Base-by-base conservation (phyloP, 331 rosid species). In the Malus hybrid region DNA sequence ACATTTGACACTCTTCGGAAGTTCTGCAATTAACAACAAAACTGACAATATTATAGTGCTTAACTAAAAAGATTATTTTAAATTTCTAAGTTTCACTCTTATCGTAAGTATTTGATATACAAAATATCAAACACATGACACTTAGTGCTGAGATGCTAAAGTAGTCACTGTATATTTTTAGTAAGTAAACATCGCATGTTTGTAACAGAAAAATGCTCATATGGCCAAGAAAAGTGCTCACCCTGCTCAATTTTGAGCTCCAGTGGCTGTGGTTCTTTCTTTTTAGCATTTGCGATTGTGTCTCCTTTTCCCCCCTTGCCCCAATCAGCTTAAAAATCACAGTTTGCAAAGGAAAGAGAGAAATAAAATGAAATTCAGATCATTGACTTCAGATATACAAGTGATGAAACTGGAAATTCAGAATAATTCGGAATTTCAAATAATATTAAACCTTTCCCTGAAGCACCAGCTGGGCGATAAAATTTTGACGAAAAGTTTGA, bases 1-100 rank as follows among this genome's bases (percentile, higher is more conserved):
- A 82, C 96, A 88, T 80, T 87, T 86, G 76, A 73, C 77, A 86
- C 82, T 85, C 80, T 85, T 84, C n/a, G 95, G 97, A 71, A 90
- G 90, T 72, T 84, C 98, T 91, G 86, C 84, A 87, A n/a, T 24
- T 8, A 64, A 55, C 79, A 78, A 57, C 34, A 54, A 57, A 73
- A 16, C 15, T 13, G 20, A 20, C 19, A 65, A 76, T 28, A 59
- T 12, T n/a, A 70, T 0, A 14, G 28, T 16, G 46, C 24, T 56
- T 54, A 33, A 65, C 33, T 15, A 42, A 24, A 2, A 28, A 55
- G 29, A 48, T 6, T 4, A 69, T 28, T 67, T 42, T 18, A 1
- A 7, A 4, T 68, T 68, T 67, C 56, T 19, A 13, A 56, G 62
- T 4, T 52, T 52, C n/a, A 15, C 57, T 52, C n/a, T 52, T 52